Evolutionary conservation across 257 asterid genomes (phyloP).

Genomic region (Solanum megistacrolobum): DNA sequence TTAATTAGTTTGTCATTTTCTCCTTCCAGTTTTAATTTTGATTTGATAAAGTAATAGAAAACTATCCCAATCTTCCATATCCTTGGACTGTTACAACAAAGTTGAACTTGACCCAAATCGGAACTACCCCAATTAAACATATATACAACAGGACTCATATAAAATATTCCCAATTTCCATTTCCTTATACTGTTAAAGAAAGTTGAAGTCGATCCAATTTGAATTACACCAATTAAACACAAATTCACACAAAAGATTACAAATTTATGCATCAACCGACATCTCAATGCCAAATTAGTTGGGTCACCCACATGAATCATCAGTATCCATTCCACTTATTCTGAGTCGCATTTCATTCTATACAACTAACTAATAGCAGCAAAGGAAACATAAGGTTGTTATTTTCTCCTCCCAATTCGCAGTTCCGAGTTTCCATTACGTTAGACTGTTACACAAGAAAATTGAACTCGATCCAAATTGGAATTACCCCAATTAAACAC

Average conservation of each 20-base stretch:
- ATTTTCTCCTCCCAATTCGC: neutral
- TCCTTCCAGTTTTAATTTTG: neutral
- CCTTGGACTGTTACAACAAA: neutral
- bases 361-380: neutral
- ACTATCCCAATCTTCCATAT: neutral
- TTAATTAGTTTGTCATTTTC: neutral
- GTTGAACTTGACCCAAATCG: neutral
- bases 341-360: neutral
- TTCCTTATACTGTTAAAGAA: neutral
- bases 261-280: neutral
- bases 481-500: neutral
- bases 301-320: neutral
- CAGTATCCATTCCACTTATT: neutral
- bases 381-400: neutral
- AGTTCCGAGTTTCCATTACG: neutral
- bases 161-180: neutral
- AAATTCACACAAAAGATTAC: neutral
- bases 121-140: neutral
- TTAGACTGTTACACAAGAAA: neutral
- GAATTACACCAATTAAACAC: neutral
- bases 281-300: neutral
- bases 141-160: neutral
- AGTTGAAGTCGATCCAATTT: neutral
- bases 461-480: neutral
- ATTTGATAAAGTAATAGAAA: neutral